These are phyloP conservation scores for Monilinia laxa DNA, from an alignment of 2,329 filamentous ascomycete species.

Conservation along the genomic window DNA sequence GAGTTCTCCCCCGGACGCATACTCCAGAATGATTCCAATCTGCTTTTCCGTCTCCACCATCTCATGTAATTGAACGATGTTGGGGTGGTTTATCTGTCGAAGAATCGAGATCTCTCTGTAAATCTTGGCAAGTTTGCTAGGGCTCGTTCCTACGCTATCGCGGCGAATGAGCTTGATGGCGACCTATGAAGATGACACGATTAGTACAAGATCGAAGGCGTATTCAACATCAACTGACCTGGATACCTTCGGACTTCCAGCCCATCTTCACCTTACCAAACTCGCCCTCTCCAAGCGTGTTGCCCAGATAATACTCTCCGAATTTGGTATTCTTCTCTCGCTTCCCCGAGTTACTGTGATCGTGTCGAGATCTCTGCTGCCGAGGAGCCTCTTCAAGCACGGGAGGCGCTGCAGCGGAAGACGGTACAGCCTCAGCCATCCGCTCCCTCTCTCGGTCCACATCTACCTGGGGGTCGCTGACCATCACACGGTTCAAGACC, in stretches of 20 bases:
- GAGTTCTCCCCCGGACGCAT: slow-evolving; percentile 93
- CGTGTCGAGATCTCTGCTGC: slow-evolving; percentile 55
- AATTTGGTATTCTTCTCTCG: slow-evolving; percentile 80
- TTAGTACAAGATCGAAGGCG: not conserved
- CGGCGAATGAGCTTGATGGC: slow-evolving; percentile 97
- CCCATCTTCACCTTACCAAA: slow-evolving; percentile 99
- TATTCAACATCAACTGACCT: slow-evolving; percentile 49
- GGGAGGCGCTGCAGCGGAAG: slow-evolving; percentile 45
- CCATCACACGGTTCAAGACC: slow-evolving; percentile 72
- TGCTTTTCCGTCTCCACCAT: slow-evolving; percentile 98
- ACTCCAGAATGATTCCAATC: slow-evolving; percentile 97
- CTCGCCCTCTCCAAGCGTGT: slow-evolving; percentile 95
- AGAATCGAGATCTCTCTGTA: slow-evolving; percentile 95
- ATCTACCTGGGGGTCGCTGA: slow-evolving; percentile 74
- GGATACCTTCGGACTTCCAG: slow-evolving; percentile 93
- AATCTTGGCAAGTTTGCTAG: slow-evolving; percentile 89
- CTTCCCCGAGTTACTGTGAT: slow-evolving; percentile 49
- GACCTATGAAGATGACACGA: slow-evolving; percentile 54
- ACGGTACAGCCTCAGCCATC: slow-evolving; percentile 58
- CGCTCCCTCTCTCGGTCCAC: slow-evolving; percentile 70
- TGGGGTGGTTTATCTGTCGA: slow-evolving; percentile 83
- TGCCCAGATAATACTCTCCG: slow-evolving; percentile 91
- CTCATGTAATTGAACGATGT: slow-evolving; percentile 94
- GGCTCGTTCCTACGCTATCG: slow-evolving; percentile 84
- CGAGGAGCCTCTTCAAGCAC: slow-evolving; percentile 46